Conservation (phyloP, 108 stramenopile species). For the Fistulifera pelliculosa region DNA sequence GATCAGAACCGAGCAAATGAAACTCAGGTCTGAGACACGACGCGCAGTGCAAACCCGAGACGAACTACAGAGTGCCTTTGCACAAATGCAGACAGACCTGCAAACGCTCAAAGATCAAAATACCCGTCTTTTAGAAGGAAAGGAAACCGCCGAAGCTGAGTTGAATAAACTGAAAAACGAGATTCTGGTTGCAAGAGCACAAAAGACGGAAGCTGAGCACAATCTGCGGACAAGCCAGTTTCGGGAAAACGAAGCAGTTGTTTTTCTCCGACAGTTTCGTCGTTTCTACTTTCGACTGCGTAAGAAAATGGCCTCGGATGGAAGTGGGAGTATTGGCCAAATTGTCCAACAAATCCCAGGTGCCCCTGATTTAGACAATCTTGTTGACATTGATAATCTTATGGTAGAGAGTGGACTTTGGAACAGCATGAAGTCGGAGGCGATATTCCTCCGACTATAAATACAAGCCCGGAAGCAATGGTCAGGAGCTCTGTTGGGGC, state of each 20-base stretch:
- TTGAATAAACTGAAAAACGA: neutral
- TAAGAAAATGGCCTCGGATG: slow-evolving; percentile 60
- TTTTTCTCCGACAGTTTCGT: slow-evolving; percentile 78
- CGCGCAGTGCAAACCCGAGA: neutral
- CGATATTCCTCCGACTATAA: slow-evolving; percentile 22
- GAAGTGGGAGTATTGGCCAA: slow-evolving; percentile 30
- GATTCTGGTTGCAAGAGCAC: neutral
- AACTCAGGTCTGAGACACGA: neutral
- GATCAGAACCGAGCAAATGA: neutral
- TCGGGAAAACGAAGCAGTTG: slow-evolving; percentile 80
- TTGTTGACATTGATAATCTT: slow-evolving; percentile 70
- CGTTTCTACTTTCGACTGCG: slow-evolving; percentile 64
- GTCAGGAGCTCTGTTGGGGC: too few species aligned
- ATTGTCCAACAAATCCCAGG: slow-evolving; percentile 54
- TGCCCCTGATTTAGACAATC: slow-evolving; percentile 61
- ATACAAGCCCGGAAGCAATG: too few species aligned
- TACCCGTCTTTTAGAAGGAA: too few species aligned
- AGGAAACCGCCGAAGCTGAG: neutral
- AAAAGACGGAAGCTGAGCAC: neutral
- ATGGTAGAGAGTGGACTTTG: slow-evolving; percentile 74
- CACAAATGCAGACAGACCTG: neutral
- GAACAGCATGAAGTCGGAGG: slow-evolving; percentile 48
- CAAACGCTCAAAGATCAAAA: slow-evolving; percentile 1
- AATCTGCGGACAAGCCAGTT: slow-evolving; percentile 67
- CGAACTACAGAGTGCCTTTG: neutral